phyloP scores from a whole-genome alignment of 495 filamentous ascomycete species.

The Penicillium canescens region DNA sequence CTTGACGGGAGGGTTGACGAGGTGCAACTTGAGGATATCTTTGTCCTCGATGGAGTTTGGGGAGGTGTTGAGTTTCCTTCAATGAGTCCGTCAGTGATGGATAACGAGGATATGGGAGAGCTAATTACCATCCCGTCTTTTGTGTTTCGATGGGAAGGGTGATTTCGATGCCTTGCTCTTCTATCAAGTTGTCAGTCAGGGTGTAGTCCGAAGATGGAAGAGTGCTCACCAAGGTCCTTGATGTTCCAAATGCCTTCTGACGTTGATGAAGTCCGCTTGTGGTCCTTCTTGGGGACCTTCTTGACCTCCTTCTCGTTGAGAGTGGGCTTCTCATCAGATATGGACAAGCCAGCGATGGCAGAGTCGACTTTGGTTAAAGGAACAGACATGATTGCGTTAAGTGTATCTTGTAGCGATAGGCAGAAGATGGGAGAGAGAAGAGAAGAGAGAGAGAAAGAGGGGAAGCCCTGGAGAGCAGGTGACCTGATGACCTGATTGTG shows the following conservation, averaged over 20 bases:
- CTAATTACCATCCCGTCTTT: slow-evolving; percentile 79
- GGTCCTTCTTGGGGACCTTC: slow-evolving; percentile 56
- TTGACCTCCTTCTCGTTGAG: slow-evolving; percentile 40
- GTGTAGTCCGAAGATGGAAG: background rate
- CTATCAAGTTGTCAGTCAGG: slow-evolving; percentile 44
- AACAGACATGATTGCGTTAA: slow-evolving; percentile 56
- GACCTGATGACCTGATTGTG: slow-evolving; percentile 19
- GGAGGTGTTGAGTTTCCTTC: slow-evolving; percentile 89
- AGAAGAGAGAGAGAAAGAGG: slow-evolving; percentile 14
- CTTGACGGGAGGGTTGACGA: slow-evolving; percentile 80
- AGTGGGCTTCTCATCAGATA: slow-evolving; percentile 57
- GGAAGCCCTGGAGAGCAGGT: slow-evolving; percentile 34
- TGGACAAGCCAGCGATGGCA: slow-evolving; percentile 74
- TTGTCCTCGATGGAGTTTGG: slow-evolving; percentile 74
- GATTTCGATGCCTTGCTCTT: slow-evolving; percentile 71
- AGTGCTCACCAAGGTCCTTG: slow-evolving; percentile 73
- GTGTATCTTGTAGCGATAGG: slow-evolving; percentile 15
- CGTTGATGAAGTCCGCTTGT: slow-evolving; percentile 67
- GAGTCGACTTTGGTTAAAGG: slow-evolving; percentile 84
- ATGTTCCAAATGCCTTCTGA: slow-evolving; percentile 74
- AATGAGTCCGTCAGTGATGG: slow-evolving; percentile 5
- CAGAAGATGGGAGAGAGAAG: slow-evolving; percentile 22
- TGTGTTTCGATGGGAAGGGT: slow-evolving; percentile 86
- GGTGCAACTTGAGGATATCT: slow-evolving; percentile 74
- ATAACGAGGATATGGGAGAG: slow-evolving; percentile 3